Evolutionary conservation across 2,329 filamentous ascomycete species (phyloP).

Genomic region (Cordyceps cicadae): DNA sequence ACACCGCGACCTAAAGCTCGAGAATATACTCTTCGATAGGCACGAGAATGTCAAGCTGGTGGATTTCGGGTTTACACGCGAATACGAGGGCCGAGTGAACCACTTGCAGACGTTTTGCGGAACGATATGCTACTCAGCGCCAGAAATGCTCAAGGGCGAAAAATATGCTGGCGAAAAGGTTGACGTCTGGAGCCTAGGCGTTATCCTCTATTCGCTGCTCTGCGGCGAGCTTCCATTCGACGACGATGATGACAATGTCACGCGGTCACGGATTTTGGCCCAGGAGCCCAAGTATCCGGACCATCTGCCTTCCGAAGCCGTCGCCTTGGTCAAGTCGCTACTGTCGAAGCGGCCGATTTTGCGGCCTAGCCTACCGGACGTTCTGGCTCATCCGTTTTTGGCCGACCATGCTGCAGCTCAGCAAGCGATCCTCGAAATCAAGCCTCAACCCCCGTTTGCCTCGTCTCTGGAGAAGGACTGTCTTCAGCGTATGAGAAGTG

Average conservation of each 20-base stretch:
- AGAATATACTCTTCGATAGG: conserved; percentile 85
- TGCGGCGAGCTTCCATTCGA: conserved; percentile 89
- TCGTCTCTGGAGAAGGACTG: conserved; percentile 85
- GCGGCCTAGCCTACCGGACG: conserved; percentile 73
- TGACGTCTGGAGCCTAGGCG: conserved; percentile 86
- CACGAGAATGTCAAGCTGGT: conserved; percentile 95
- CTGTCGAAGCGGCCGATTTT: conserved; percentile 84
- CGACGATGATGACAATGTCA: conserved; percentile 85
- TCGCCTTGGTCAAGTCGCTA: conserved; percentile 67
- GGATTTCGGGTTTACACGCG: conserved; percentile 95
- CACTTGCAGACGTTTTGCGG: conserved; percentile 97
- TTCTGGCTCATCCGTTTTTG: conserved; percentile 81
- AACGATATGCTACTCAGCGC: conserved; percentile 94
- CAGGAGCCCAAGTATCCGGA: conserved; percentile 82
- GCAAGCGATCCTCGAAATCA: conserved; percentile 77
- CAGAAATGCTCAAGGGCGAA: conserved; percentile 96
- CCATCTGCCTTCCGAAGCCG: conserved; percentile 67
- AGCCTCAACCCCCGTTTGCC: conserved; percentile 73
- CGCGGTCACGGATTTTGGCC: conserved; percentile 74
- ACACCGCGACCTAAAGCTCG: conserved; percentile 91
- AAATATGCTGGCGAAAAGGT: conserved; percentile 98
- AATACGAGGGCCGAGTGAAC: conserved; percentile 92
- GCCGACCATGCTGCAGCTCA: conserved; percentile 80
- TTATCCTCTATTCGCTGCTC: conserved; percentile 75
- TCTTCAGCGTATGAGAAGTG: conserved; percentile 82